Base-by-base conservation (phyloP, 192 early-diverging fungal species). In the Chytriomyces sp. region DNA sequence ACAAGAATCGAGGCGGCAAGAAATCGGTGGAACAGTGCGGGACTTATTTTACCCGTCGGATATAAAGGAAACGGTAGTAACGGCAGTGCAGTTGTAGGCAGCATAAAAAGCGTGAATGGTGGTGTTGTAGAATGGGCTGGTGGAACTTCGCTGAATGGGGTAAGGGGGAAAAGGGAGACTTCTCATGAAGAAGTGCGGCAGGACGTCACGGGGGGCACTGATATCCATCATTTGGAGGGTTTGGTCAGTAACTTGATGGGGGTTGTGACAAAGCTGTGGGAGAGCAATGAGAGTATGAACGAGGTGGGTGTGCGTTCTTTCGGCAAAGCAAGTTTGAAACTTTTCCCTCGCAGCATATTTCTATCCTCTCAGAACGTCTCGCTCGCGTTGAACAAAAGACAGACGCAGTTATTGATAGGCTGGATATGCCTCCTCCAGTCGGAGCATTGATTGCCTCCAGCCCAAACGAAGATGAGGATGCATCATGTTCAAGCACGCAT, bases 11-110 rank as follows among this genome's bases (percentile, higher is more conserved):
- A 64, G 38, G 63, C 63, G 7, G 63, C 63, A 44, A 22, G 63
- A 34, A 64, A 64, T 52, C 39, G 63, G 14, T 49, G 37, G 63
- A 64, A 64, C n/a, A 64, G 39, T 64, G 63, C 63, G 6, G 63
- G 63, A 14, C 49, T 44, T 19, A 41, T 64, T 6, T 49, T 64
- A 19, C 63, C 63, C 7, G 63, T 36, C 3, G 60, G 60, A 62
- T 38, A 38, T 39, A 62, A 62, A 39, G 19, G 19, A 12, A 14
- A 10, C 38, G 17, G 8, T 10, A 22, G 34, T 14, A 12, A 22
- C 38, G 38, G 60, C 37, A 30, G 31, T 2, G 60, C 33, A 1
- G 60, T 17, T 2, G 60, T 14, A n/a, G 60, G 60, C 14, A 14
- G 17, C 44, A 49, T 49, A 22, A 49, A 49, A 49, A 49, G 44